Conservation (phyloP, 2,329 filamentous ascomycete species). For the Microsporum ferrugineum region DNA sequence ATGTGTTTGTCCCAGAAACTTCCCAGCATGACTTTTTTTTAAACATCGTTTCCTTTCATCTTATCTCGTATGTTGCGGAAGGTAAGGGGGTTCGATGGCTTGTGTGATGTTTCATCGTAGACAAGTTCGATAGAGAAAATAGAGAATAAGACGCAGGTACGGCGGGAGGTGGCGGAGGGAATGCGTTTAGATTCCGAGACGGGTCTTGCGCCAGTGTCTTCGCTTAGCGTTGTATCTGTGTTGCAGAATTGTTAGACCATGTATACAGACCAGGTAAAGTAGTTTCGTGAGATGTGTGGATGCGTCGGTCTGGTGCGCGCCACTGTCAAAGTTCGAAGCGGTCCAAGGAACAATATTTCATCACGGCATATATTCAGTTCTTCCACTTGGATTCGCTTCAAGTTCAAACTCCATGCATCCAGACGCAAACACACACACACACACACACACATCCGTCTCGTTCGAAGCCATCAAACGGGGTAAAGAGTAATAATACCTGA, state of each 20-base stretch:
- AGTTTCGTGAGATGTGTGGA: neutral
- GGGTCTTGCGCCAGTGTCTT: constrained; percentile 99
- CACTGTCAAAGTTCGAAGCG: too few relatives aligned
- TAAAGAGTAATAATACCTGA: constrained; percentile 60
- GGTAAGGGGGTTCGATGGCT: too few relatives aligned
- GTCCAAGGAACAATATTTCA: neutral
- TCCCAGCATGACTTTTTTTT: neutral
- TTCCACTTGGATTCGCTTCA: neutral
- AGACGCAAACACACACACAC: neutral
- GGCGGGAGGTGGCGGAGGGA: constrained; percentile 26
- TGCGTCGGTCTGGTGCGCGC: too few relatives aligned
- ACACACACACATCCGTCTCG: neutral
- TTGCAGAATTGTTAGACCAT: too few relatives aligned
- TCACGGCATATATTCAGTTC: neutral
- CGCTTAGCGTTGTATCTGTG: constrained; percentile 98
- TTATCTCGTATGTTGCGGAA: too few relatives aligned
- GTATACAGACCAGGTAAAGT: neutral
- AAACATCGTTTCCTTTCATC: too few relatives aligned
- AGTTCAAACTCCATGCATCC: neutral
- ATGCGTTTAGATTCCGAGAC: constrained; percentile 86
- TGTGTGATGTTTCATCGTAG: too few relatives aligned
- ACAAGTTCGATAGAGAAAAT: too few relatives aligned
- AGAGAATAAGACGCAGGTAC: neutral
- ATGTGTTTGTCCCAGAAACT: neutral
- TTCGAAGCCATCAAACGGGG: constrained; percentile 3